Evolutionary conservation across 768 basidiomycete species (phyloP).

Genomic region (Filobasidium floriforme): DNA sequence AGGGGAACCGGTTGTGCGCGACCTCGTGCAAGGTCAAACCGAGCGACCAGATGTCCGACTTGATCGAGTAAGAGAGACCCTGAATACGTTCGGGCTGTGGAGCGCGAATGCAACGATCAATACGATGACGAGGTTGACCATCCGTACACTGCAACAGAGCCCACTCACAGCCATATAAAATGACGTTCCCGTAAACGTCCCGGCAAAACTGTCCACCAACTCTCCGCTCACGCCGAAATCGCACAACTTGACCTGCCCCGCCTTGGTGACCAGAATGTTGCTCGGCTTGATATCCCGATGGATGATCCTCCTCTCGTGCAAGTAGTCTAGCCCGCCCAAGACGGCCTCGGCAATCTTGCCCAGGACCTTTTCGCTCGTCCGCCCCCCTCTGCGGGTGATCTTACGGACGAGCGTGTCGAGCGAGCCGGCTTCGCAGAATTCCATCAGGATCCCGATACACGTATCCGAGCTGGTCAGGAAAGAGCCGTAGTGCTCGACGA

Average conservation of each 20-base stretch:
- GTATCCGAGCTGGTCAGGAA: constrained; percentile 43
- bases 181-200: constrained; percentile 46
- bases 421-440: constrained; percentile 45
- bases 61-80: constrained; percentile 44
- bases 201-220: constrained; percentile 43
- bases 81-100: constrained; percentile 45
- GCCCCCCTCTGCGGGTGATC: constrained; percentile 36
- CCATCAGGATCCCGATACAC: constrained; percentile 45
- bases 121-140: not conserved
- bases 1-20: constrained; percentile 46
- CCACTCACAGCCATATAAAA: constrained; percentile 47
- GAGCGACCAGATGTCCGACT: constrained; percentile 47
- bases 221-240: constrained; percentile 48
- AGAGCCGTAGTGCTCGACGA: constrained; percentile 46
- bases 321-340: constrained; percentile 42
- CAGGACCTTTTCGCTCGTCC: constrained; percentile 44
- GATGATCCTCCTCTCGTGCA: constrained; percentile 44
- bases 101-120: not conserved
- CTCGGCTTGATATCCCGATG: constrained; percentile 48
- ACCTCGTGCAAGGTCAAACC: constrained; percentile 45
- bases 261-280: constrained; percentile 43
- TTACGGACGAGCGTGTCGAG: constrained; percentile 38
- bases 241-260: constrained; percentile 45
- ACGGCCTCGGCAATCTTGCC: constrained; percentile 43
- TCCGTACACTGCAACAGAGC: not conserved